These are phyloP conservation scores for Nyctanthes arbortristis DNA, from an alignment of 257 asterid genomes.

Conservation along the genomic window DNA sequence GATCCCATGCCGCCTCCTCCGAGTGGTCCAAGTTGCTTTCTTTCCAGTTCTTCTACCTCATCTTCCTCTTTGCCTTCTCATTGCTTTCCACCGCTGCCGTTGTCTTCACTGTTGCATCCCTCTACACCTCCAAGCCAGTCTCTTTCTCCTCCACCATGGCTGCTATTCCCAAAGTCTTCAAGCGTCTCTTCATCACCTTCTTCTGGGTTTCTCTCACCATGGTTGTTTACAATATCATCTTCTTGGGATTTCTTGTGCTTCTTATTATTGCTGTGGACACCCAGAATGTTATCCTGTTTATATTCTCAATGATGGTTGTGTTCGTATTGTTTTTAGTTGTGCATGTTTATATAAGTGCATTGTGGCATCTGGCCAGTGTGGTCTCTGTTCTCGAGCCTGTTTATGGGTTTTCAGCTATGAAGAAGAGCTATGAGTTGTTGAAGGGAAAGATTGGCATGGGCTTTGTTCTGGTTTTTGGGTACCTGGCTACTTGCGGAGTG, in stretches of 20 bases:
- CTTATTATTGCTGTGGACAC: constrained; percentile 63
- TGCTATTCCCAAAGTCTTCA: constrained; percentile 79
- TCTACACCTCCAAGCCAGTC: constrained; percentile 82
- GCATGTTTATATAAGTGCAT: constrained; percentile 82
- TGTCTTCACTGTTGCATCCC: constrained; percentile 90
- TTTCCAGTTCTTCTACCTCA: constrained; percentile 77
- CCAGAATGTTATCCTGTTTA: constrained; percentile 52
- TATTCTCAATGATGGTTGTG: constrained; percentile 56
- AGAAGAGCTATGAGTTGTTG: constrained; percentile 69
- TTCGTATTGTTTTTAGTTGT: constrained; percentile 67
- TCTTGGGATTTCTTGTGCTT: constrained; percentile 60
- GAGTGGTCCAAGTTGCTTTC: constrained; percentile 73
- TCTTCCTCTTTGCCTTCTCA: constrained; percentile 86
- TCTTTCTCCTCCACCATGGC: constrained; percentile 68
- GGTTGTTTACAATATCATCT: constrained; percentile 62
- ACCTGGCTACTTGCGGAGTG: constrained; percentile 65
- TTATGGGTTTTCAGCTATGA: constrained; percentile 70
- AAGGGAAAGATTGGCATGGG: constrained; percentile 61
- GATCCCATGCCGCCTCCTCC: constrained; percentile 55
- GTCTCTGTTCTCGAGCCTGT: constrained; percentile 82
- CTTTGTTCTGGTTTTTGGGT: constrained; percentile 60
- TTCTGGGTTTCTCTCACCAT: constrained; percentile 72
- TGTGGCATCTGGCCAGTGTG: constrained; percentile 94
- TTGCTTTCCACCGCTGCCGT: constrained; percentile 92
- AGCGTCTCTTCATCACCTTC: constrained; percentile 75